Evolutionary conservation across 345 rosid genomes (phyloP), one percentile per base, ranked within the genome.

Genomic region (Sisymbrium altissimum): DNA sequence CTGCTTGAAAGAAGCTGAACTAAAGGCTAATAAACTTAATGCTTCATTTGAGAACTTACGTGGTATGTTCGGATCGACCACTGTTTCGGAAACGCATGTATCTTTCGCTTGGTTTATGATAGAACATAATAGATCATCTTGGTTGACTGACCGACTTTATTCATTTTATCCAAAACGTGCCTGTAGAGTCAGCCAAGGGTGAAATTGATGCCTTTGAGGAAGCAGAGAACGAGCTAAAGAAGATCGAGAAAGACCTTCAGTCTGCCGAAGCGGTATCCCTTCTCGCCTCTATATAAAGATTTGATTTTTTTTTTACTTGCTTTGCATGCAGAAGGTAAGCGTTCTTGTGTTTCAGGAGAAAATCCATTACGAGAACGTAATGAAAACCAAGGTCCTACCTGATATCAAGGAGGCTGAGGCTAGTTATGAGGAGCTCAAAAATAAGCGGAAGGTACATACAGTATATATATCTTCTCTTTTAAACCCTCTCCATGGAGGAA

Each of bases 211-310:
- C 93, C 73, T 85, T 86, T 74, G 88, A 86, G 76, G 79, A 85
- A 56, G 91, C 97, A 67, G 97, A 95, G 83, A 71, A 66, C 62
- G 90, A 89, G 78, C 85, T 89, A 65, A 87, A 83, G 83, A 81
- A 79, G 77, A 85, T 87, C 54, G 97, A 91, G 78, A 82, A 79
- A 67, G 85, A 87, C 63, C 81, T 86, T 50, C 81, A 78, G 54
- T 71, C 83, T 55, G 88, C 88, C 4, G 86, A 85, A 83, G 79
- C 68, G 81, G 98, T 91, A 32, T 38, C 32, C 25, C 64, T 33
- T 46, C 68, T 52, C 9, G 27, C 32, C 55, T 60, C 62, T 12
- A 61, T 39, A 21, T 68, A 33, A 14, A 71, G 15, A 30, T 43
- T 56, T 62, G 71, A 29, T 23, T 23, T 23, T 39, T 23, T 23